Evolutionary conservation across 177 flowering plant species (phyloP).

Genomic region (Vitis hybrid): DNA sequence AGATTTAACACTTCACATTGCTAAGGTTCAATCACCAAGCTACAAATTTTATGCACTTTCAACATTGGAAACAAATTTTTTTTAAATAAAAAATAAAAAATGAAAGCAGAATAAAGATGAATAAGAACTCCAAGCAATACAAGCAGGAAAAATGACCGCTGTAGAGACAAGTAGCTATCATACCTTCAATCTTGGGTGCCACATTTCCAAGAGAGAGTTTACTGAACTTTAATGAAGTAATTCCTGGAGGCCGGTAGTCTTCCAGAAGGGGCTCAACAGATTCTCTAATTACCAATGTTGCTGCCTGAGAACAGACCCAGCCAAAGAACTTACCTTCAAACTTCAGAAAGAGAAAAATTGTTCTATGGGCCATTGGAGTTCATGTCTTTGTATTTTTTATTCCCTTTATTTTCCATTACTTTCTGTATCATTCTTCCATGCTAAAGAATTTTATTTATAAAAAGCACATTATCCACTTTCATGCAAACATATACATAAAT

Average conservation of each 20-base stretch:
- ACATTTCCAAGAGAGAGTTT: conserved; percentile 89
- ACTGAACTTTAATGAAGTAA: conserved; percentile 88
- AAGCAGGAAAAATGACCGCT: not conserved
- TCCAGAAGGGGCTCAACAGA: conserved; percentile 95
- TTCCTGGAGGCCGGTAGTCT: conserved; percentile 91
- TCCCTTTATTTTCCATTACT: too few species aligned
- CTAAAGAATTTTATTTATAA: too few species aligned
- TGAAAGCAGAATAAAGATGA: not conserved
- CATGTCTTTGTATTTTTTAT: too few species aligned
- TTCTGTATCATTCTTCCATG: too few species aligned
- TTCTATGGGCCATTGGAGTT: not conserved
- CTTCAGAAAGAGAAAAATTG: conserved; percentile 4
- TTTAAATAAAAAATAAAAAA: not conserved
- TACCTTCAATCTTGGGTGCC: conserved; percentile 98
- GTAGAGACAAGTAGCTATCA: not conserved
- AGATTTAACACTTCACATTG: too few species aligned
- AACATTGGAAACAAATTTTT: too few species aligned
- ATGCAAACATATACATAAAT: too few species aligned
- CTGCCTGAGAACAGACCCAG: conserved; percentile 58
- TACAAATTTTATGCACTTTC: too few species aligned
- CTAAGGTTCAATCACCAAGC: too few species aligned
- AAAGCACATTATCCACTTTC: too few species aligned
- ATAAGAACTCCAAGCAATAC: not conserved
- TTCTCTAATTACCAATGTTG: conserved; percentile 73
- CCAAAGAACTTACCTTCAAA: conserved; percentile 8